These are phyloP conservation scores for Leccinum aurantiacum DNA, from an alignment of 768 basidiomycete genomes.

Conservation along the genomic window DNA sequence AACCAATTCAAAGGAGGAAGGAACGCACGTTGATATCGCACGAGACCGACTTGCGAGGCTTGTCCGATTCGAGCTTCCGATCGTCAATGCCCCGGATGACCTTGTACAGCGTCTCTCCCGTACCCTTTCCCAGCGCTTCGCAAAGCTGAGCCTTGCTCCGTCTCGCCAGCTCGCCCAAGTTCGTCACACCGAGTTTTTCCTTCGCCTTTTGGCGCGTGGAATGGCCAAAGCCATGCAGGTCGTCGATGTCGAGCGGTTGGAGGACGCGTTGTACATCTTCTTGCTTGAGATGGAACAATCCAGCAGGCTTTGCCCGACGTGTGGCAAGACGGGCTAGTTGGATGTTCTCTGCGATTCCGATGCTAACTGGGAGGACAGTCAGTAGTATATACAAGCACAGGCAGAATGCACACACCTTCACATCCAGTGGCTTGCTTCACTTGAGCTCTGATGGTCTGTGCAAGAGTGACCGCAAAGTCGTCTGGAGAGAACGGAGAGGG, in stretches of 20 bases:
- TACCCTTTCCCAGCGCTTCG: slow-evolving; percentile 73
- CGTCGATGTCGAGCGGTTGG: slow-evolving; percentile 68
- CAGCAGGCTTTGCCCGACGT: slow-evolving; percentile 87
- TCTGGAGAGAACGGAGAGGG: slow-evolving; percentile 24
- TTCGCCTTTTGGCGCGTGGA: slow-evolving; percentile 74
- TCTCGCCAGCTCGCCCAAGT: slow-evolving; percentile 63
- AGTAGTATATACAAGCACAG: not conserved
- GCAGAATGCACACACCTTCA: slow-evolving; percentile 52
- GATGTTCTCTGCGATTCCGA: slow-evolving; percentile 91
- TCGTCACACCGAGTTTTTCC: slow-evolving; percentile 73
- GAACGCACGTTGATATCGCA: slow-evolving; percentile 89
- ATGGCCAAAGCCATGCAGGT: slow-evolving; percentile 85
- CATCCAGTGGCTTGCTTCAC: slow-evolving; percentile 80
- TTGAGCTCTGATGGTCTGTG: slow-evolving; percentile 76
- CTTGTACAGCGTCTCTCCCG: slow-evolving; percentile 83
- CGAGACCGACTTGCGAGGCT: slow-evolving; percentile 86
- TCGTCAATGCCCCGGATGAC: slow-evolving; percentile 84
- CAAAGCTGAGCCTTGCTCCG: slow-evolving; percentile 66
- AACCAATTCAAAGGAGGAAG: not conserved
- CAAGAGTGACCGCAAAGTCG: slow-evolving; percentile 75
- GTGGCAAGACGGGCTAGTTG: slow-evolving; percentile 92
- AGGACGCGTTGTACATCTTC: slow-evolving; percentile 55
- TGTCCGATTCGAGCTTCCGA: slow-evolving; percentile 75
- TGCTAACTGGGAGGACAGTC: slow-evolving; percentile 60
- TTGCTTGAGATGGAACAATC: slow-evolving; percentile 70